phyloP scores from a whole-genome alignment of 1,139 yeast genomes.

The Taphrina flavorubra region DNA sequence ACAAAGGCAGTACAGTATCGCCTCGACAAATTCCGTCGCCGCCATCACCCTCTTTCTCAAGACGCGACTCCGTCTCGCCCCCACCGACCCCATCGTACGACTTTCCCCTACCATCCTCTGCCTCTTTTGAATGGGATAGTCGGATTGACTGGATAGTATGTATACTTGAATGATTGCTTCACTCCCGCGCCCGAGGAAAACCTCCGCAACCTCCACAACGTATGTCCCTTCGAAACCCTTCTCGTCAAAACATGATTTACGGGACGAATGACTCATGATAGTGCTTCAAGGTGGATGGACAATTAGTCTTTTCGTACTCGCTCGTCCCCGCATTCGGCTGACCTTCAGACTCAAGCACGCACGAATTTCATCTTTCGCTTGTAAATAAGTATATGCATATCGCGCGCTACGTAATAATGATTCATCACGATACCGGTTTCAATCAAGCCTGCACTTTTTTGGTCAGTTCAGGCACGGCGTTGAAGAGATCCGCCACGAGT shows the following conservation, averaged over 20 bases:
- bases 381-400: too few species aligned
- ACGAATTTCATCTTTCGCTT: too few species aligned
- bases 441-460: constrained; percentile 52
- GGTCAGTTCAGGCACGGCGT: constrained; percentile 84
- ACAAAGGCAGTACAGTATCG: constrained; percentile 52
- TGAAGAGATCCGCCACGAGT: constrained; percentile 84
- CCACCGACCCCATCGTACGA: constrained; percentile 52
- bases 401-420: not conserved
- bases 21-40: constrained; percentile 52
- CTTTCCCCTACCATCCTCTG: not conserved
- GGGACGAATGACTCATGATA: constrained; percentile 11
- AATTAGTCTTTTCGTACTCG: constrained; percentile 53
- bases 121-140: not conserved
- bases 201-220: constrained; percentile 9
- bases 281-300: constrained; percentile 52
- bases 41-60: constrained; percentile 53
- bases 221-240: not conserved
- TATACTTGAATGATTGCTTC: constrained; percentile 47
- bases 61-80: constrained; percentile 50
- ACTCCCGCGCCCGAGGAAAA: constrained; percentile 27
- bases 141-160: constrained; percentile 47
- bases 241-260: too few species aligned
- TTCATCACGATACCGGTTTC: too few species aligned
- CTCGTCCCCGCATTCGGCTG: constrained; percentile 55
- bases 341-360: not conserved